These are phyloP conservation scores for Leccinum pallidistipes DNA, from an alignment of 1,284 basidiomycete genomes.

Conservation along the genomic window DNA sequence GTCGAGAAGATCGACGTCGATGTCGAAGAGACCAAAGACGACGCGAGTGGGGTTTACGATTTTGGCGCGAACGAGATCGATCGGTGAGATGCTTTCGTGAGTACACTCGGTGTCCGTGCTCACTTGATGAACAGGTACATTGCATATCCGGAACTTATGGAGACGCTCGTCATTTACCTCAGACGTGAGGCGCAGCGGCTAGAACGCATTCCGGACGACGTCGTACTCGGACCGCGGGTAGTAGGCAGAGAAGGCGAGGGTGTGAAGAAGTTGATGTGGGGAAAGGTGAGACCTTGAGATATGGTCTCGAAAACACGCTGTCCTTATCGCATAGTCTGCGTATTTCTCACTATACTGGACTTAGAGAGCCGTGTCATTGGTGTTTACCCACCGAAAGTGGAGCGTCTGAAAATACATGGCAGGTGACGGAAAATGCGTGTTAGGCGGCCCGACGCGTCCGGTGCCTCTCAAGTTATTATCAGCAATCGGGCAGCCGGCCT, in stretches of 20 bases:
- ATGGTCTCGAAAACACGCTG: not conserved
- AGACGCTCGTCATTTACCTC: conserved; percentile 74
- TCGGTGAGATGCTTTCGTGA: conserved; percentile 19
- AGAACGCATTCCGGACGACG: conserved; percentile 70
- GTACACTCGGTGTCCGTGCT: not conserved
- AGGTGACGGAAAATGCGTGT: no score
- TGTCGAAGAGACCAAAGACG: conserved; percentile 59
- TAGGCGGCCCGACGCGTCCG: conserved; percentile 7
- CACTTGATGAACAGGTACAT: conserved; percentile 56
- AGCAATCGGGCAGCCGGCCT: not conserved
- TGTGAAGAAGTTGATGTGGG: conserved; percentile 27
- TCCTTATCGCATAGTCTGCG: conserved; percentile 1
- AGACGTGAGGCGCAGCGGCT: conserved; percentile 77
- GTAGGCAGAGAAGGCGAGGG: conserved; percentile 32
- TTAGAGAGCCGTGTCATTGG: not conserved
- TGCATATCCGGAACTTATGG: conserved; percentile 76
- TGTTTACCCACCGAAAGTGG: not conserved
- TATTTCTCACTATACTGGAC: not conserved
- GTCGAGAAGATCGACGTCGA: conserved; percentile 56
- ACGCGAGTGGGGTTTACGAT: conserved; percentile 72
- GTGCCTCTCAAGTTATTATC: not conserved
- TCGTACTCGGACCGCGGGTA: conserved; percentile 48
- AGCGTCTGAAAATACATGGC: not conserved
- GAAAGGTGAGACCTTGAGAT: conserved; percentile 22
- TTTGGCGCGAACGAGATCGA: conserved; percentile 54